These are phyloP conservation scores for Penicillium fuscoglaucum DNA, from an alignment of 2,329 filamentous ascomycete species.

Conservation along the genomic window DNA sequence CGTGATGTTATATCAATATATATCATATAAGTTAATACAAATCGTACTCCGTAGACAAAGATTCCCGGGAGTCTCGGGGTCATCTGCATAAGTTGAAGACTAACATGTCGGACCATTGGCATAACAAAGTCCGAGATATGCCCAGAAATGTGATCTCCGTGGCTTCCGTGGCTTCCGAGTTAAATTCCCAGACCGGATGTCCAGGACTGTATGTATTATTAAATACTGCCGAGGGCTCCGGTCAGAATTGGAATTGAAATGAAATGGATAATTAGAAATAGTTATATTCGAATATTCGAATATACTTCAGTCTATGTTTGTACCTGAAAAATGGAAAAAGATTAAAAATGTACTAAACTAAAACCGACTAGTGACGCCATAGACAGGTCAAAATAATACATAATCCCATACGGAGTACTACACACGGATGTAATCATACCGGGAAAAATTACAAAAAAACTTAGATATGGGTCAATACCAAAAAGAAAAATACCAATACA, in stretches of 20 bases:
- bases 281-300: background rate
- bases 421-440: background rate
- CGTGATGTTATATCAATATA: background rate
- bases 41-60: too few relatives aligned
- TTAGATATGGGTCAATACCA: slow-evolving; percentile 29
- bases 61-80: slow-evolving; percentile 1
- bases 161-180: slow-evolving; percentile 31
- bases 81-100: background rate
- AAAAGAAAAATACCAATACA: slow-evolving; percentile 23
- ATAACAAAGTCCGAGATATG: slow-evolving; percentile 13
- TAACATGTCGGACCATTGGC: slow-evolving; percentile 3
- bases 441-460: slow-evolving; percentile 3
- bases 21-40: background rate
- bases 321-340: background rate
- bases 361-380: slow-evolving; percentile 31
- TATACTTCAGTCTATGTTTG: too few relatives aligned
- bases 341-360: background rate
- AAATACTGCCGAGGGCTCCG: background rate
- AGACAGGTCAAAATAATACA: slow-evolving; percentile 12
- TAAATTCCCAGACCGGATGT: slow-evolving; percentile 8
- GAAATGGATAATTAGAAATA: background rate
- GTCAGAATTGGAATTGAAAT: background rate
- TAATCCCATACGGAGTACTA: background rate
- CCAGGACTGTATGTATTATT: background rate
- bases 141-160: slow-evolving; percentile 22